These are phyloP conservation scores for Rauvolfia tetraphylla DNA, from an alignment of 257 asterid genomes.

Conservation along the genomic window DNA sequence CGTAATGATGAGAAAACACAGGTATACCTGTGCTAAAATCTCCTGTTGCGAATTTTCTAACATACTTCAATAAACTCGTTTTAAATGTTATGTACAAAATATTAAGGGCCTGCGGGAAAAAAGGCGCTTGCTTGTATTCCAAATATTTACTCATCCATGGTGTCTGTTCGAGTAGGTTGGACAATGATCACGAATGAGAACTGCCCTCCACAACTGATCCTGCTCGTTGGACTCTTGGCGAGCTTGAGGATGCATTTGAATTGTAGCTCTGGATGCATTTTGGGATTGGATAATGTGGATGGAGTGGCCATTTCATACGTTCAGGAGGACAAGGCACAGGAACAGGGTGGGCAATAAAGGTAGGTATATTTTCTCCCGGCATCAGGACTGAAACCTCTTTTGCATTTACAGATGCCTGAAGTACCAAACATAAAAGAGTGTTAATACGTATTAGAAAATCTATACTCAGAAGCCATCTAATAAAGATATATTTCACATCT, in stretches of 20 bases:
- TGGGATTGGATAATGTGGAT: slow-evolving; percentile 25
- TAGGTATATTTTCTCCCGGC: slow-evolving; percentile 81
- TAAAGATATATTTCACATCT: not conserved
- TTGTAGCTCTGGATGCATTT: slow-evolving; percentile 8
- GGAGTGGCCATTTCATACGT: slow-evolving; percentile 58
- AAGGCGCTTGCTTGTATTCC: slow-evolving; percentile 7
- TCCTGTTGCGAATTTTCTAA: not conserved
- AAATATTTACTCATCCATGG: slow-evolving; percentile 7
- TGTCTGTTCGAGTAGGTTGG: not conserved
- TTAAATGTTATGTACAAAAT: slow-evolving; percentile 2
- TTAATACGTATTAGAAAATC: not conserved
- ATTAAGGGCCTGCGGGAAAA: slow-evolving; percentile 1
- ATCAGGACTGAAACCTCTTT: slow-evolving; percentile 79
- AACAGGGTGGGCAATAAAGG: slow-evolving; percentile 83
- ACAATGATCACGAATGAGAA: not conserved
- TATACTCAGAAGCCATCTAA: not conserved
- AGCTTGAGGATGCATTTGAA: slow-evolving; percentile 25
- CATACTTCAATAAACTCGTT: not conserved
- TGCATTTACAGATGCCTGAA: slow-evolving; percentile 51
- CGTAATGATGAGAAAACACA: not conserved
- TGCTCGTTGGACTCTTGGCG: slow-evolving; percentile 16
- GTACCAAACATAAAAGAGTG: not conserved
- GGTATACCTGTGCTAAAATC: not conserved
- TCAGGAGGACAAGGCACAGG: slow-evolving; percentile 77
- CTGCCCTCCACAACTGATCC: not conserved